Base-by-base conservation (phyloP, 2,329 filamentous ascomycete species). In the Uncinocarpus reesii region DNA sequence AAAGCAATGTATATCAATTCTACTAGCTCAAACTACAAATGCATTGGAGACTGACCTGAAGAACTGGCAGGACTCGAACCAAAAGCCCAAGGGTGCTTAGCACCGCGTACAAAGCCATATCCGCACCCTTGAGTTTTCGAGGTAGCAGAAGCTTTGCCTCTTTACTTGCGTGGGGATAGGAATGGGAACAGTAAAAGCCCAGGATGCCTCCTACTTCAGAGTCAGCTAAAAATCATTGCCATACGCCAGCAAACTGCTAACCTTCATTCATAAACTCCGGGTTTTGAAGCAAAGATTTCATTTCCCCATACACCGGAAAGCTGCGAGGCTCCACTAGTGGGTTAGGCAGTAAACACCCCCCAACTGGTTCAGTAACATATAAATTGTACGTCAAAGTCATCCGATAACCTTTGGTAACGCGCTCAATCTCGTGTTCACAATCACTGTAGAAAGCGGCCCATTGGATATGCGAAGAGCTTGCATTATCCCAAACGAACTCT, bases 301-400 rank as follows among this genome's bases (percentile, higher is more conserved):
- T 48, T 1, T 55, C 55, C 1, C 55, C 48, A 47, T 67, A 68
- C 0, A 75, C 49, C 0, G 67, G 67, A 41, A 69, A 56, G 1
- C 56, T 49, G 2, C 55, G 54, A 4, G 64, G 57, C 47, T 70
- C 60, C 29, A 69, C 55, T n/a, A 51, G 45, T 5, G 45, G 49
- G 38, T 34, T 52, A 10, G 34, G 42, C 28, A 47, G 47, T 38
- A 57, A 43, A 28, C 35, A 53, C 37, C 42, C 55, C 7, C 62
- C 65, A n/a, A 61, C 56, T 3, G 65, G 61, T 18, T 62, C 57
- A 1, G 63, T 61, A 8, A 67, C 60, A 3, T 69, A 78, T 1
- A 82, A 62, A 49, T 80, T 80, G 61, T 81, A 81, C 0, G 77
- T 81, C 18, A 82, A 57, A 0, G 75, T 80, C 13, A 81, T 52